Percentiles rank a stretch among this genome's conserved stretches.
Evolutionary conservation across 2,329 filamentous ascomycete genomes (phyloP).

Genomic region (Pestalotiopsis sp.): DNA sequence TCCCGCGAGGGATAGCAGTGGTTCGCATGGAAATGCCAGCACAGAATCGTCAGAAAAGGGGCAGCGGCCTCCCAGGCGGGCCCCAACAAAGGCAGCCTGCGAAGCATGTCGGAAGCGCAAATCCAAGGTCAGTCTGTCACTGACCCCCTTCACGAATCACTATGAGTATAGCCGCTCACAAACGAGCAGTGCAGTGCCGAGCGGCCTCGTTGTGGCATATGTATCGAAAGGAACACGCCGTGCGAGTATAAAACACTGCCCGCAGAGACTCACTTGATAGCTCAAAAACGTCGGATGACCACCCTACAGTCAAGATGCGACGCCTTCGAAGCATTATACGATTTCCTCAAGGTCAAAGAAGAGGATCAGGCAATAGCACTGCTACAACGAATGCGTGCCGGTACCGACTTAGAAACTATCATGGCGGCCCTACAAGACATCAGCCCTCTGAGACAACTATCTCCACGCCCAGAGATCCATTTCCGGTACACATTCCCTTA

Average conservation of each 20-base stretch:
- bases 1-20: slow-evolving; percentile 8
- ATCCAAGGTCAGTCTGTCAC: slow-evolving; percentile 12
- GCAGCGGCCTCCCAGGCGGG: slow-evolving; percentile 6
- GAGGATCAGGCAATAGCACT: slow-evolving; percentile 19
- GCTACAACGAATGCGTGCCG: slow-evolving; percentile 20
- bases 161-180: slow-evolving; percentile 9
- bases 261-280: slow-evolving; percentile 24
- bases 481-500: slow-evolving; percentile 27
- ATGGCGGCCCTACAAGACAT: slow-evolving; percentile 22
- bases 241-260: slow-evolving; percentile 28
- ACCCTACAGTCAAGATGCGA: slow-evolving; percentile 24
- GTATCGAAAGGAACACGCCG: slow-evolving; percentile 21
- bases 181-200: slow-evolving; percentile 22
- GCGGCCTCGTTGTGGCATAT: slow-evolving; percentile 25
- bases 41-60: background rate
- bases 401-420: slow-evolving; percentile 20
- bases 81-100: slow-evolving; percentile 14
- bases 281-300: slow-evolving; percentile 24
- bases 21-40: slow-evolving; percentile 6
- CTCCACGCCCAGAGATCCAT: slow-evolving; percentile 19
- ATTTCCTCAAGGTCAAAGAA: slow-evolving; percentile 21
- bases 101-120: slow-evolving; percentile 14
- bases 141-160: background rate
- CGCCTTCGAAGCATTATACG: slow-evolving; percentile 20
- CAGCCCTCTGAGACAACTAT: slow-evolving; percentile 23